A percentile compares a stretch with the other conserved stretches of the same genome.
Conservation (phyloP, 2,329 filamentous ascomycete species). For the Botrytis aclada region DNA sequence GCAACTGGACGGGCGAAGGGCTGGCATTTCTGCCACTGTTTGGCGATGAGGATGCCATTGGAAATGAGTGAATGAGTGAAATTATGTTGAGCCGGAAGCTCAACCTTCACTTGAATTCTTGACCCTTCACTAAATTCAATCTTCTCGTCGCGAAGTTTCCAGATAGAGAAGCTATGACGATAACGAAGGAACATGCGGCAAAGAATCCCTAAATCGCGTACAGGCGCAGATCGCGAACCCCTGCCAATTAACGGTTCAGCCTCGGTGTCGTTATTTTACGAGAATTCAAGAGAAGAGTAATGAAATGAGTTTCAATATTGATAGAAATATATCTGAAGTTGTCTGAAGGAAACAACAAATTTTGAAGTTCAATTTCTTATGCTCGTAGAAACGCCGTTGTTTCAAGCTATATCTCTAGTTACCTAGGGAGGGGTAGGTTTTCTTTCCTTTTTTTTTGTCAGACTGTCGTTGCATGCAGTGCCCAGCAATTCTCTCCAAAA, state of each 20-base stretch:
- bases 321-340: background rate
- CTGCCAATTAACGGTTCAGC: background rate
- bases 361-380: background rate
- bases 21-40: slow-evolving; percentile 23
- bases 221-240: slow-evolving; percentile 6
- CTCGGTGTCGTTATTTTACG: background rate
- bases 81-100: slow-evolving; percentile 13
- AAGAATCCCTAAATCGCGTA: background rate
- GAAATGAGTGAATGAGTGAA: slow-evolving; percentile 3
- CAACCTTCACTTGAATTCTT: slow-evolving; percentile 11
- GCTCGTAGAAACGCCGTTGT: background rate
- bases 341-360: background rate
- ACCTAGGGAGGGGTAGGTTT: background rate
- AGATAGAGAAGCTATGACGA: slow-evolving; percentile 17
- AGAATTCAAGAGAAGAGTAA: background rate
- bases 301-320: background rate
- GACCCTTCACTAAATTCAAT: slow-evolving; percentile 9
- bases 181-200: slow-evolving; percentile 9
- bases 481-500: background rate
- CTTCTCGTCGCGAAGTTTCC: background rate
- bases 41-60: slow-evolving; percentile 20
- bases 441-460: background rate
- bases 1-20: slow-evolving; percentile 15
- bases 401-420: slow-evolving; percentile 3
- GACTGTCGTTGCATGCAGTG: background rate